Evolutionary conservation across 1,139 yeast species (phyloP), one percentile per base, ranked within the genome.

Genomic region (Nakaseomyces glabratus): DNA sequence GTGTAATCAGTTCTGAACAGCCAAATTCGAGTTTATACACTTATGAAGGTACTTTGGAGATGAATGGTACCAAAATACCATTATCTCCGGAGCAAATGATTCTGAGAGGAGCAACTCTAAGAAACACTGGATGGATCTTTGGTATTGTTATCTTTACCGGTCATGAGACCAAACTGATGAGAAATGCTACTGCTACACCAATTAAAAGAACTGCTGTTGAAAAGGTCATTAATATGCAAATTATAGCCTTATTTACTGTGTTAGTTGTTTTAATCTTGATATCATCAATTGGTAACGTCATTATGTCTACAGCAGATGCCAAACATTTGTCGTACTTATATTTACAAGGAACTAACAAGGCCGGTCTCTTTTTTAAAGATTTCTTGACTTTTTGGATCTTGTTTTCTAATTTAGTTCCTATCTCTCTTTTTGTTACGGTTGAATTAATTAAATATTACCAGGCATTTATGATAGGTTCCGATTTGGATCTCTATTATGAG

Each of bases 151-250:
- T 90, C 1, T 93, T 90, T 56, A 93, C 99, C 0, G 99, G 98
- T 18, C 98, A 93, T 57, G 98, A 93, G 61, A 90, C 99, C 0
- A 93, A 93, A 54, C 69, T 93, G 45, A 90, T 93, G 98, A 75
- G 98, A 55, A 93, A 93, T 62, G 98, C 99, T 10, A 88, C 97
- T 2, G 96, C 98, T 3, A 80, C 99, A 1, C 98, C 98, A 4
- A 93, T 93, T 50, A 93, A 93, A 56, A 72, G 94, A 51, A 93
- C 98, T 1, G 95, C 95, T 18, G 97, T 93, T 10, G 99, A 93
- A 63, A 75, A 94, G 58, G 84, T 88, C 60, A 88, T 93, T 46
- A 93, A 93, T 57, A 62, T 84, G 49, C 98, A 93, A 58, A 90
- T 90, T 51, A 65, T 90, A 44, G 95, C 90, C 1, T 65, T 93